Percentiles rank a stretch among this genome's conserved stretches.
Conservation (phyloP, 805 yeast species). For the Barnettozyma populi region DNA sequence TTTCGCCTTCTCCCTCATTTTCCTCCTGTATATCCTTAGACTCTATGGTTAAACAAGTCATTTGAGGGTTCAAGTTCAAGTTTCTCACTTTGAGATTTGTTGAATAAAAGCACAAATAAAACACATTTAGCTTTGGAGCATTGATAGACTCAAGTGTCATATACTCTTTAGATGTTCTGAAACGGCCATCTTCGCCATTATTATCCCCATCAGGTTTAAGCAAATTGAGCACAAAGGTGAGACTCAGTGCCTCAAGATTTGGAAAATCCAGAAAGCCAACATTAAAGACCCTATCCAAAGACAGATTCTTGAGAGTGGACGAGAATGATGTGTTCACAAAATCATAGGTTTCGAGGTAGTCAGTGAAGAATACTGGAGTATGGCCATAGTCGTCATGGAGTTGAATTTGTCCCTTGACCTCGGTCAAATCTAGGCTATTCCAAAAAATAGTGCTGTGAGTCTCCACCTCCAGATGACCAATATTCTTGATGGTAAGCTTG, state of each 20-base stretch:
- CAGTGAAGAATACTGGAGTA: neutral
- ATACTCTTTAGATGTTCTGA: neutral
- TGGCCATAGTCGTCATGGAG: neutral
- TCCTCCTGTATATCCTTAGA: neutral
- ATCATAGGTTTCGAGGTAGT: neutral
- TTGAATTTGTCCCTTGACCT: neutral
- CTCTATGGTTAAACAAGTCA: slow-evolving; percentile 1
- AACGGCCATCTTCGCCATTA: neutral
- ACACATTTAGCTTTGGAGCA: neutral
- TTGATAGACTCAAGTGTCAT: neutral
- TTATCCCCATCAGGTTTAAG: neutral
- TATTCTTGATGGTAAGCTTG: neutral
- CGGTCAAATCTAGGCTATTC: neutral
- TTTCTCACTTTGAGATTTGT: slow-evolving; percentile 1
- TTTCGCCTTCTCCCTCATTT: neutral
- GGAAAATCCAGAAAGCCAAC: neutral
- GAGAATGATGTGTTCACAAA: neutral
- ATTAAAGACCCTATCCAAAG: neutral
- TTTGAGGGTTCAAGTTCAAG: neutral
- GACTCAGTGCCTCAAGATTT: neutral
- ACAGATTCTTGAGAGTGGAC: neutral
- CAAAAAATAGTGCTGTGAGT: neutral
- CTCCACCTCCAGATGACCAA: neutral
- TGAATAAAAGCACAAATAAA: neutral
- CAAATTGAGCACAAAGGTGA: slow-evolving; percentile 1